These are phyloP conservation scores for Boletus patriciae DNA, from an alignment of 768 basidiomycete species.

Conservation along the genomic window DNA sequence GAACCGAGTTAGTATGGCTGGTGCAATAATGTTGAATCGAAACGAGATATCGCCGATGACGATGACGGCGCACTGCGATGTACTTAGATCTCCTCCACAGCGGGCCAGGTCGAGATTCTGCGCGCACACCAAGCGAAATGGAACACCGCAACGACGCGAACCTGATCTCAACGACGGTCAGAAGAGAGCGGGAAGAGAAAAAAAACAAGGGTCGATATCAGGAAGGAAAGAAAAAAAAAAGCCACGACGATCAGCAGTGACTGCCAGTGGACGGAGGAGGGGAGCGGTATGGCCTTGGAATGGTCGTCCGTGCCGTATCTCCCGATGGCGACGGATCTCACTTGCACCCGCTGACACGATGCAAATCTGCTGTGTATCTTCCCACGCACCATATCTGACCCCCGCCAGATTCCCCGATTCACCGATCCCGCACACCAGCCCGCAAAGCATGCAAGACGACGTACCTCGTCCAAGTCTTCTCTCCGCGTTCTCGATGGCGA, in stretches of 20 bases:
- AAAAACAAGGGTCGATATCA: conserved; percentile 5
- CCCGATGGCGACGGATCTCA: conserved; percentile 64
- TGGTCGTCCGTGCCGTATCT: conserved; percentile 52
- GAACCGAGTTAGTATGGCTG: conserved; percentile 1
- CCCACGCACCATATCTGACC: conserved; percentile 26
- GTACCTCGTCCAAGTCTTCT: conserved; percentile 14
- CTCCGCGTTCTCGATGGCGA: conserved; percentile 8
- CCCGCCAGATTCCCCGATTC: conserved; percentile 33
- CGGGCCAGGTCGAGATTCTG: background rate
- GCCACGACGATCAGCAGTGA: conserved; percentile 5
- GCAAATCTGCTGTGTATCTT: conserved; percentile 33
- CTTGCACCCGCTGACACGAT: conserved; percentile 33
- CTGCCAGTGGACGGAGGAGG: conserved; percentile 4
- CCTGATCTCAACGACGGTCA: background rate
- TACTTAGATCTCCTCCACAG: conserved; percentile 14
- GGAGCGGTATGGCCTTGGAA: conserved; percentile 6
- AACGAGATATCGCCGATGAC: conserved; percentile 21
- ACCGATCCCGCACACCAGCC: conserved; percentile 23
- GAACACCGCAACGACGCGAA: background rate
- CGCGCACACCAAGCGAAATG: conserved; percentile 3
- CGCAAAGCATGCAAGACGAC: conserved; percentile 17
- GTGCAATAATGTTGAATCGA: conserved; percentile 16
- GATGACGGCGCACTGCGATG: conserved; percentile 19
- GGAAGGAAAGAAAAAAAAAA: conserved; percentile 20
- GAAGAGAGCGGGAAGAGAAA: conserved; percentile 2